Base-by-base conservation (phyloP, 2,329 filamentous ascomycete genomes). In the Fonsecaea monophora region DNA sequence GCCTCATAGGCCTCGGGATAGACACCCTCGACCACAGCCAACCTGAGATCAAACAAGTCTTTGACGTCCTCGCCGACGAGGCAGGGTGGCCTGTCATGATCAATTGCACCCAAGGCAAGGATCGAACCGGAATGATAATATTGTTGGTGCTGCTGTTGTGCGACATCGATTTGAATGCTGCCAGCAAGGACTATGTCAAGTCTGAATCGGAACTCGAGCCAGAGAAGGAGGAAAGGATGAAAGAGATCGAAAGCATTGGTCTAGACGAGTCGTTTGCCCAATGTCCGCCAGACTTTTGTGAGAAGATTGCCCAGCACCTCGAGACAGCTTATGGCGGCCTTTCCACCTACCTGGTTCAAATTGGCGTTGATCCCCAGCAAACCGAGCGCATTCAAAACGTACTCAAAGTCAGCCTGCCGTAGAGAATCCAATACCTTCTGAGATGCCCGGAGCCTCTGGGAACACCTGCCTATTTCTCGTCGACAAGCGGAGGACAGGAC, bases 41-140 rank as follows among this genome's bases (percentile, higher is more conserved):
- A 0, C 76, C 79, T 0, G 84, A 84, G 53, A 92, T 98, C 66
- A 85, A 85, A 5, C 78, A 86, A 30, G 89, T 92, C 0, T 92
- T 97, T 69, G 84, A 88, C 40, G 77, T 87, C 0, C 87, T 97
- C 65, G 78, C 82, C 9, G 76, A 82, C 0, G 75, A 81, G 2
- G 72, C 77, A 0, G 82, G 82, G 15, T 87, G 88, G 69, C 92
- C 92, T 0, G 78, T 89, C 0, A 75, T 96, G 7, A 80, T 95
- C 2, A 92, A 96, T 77, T 97, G 93, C 77, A 95, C 92, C 0
- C 92, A 96, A 74, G 93, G 93, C 65, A 97, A 96, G 76, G 93
- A 96, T 75, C 86, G 93, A 1, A 93, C 88, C 1, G 93, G 93
- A 0, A 80, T 96, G 12, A 82, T 91, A 10, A 82, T 92, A 4